Base-by-base conservation (phyloP, 805 yeast species). In the Yamadazyma phyllophila region DNA sequence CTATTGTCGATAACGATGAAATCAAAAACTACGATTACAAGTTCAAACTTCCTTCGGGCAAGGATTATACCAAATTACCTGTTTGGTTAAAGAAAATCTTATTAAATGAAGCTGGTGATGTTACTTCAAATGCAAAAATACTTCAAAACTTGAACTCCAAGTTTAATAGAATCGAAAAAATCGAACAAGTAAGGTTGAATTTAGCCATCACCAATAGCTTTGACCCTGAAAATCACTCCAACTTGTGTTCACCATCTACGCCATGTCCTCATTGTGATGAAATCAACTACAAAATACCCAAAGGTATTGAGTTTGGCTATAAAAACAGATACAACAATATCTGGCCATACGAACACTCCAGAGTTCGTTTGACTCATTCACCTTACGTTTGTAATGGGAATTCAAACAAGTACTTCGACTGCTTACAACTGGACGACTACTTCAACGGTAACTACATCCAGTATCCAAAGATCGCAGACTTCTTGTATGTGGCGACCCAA, bases 301-400 rank as follows among this genome's bases (percentile, higher is more conserved):
- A 61, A 43, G 78, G 78, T 0, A 64, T 73, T 8, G 78, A 73
- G 48, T 65, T 60, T 45, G 77, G 77, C 7, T 64, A 60, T 47
- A 73, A 73, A 50, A 73, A 73, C 49, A 54, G 78, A 39, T 73
- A 73, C 57, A 67, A 71, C 32, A 73, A 73, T 44, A 65, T 73
- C 8, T 73, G 76, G 76, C 78, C 78, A 0, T 73, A 72, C 53
- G 78, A 73, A 53, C 78, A 73, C 48, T 71, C 77, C 2, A 56
- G 77, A 37, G 77, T 73, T 12, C 67, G 62, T 39, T 48, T 71
- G 27, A 52, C 52, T 26, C 51, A 52, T 29, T 52, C 65, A 4
- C 60, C 60, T 15, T 17, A 34, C 41, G 16, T 26, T 13, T 15
- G 29, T 29, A 20, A 15, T 15, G 26, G 35, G 6, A 20, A 20